These are phyloP conservation scores for Haplosporangium sp. DNA, from an alignment of 371 early-diverging fungal species.

Conservation along the genomic window DNA sequence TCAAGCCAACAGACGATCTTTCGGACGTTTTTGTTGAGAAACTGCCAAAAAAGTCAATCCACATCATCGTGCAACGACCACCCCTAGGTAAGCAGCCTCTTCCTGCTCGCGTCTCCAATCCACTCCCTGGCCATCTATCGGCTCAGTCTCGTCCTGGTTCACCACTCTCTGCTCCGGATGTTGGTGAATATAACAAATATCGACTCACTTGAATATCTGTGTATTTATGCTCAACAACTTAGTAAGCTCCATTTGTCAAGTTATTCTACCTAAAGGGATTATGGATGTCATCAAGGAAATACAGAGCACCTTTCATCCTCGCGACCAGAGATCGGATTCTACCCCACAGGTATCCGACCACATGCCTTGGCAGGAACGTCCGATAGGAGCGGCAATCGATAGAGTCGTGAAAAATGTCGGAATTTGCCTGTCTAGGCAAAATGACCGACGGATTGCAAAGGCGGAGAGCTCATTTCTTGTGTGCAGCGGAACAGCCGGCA, in stretches of 20 bases:
- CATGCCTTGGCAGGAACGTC: slow-evolving; percentile 26
- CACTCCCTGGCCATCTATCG: too few relatives aligned
- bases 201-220: neutral
- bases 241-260: neutral
- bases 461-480: slow-evolving; percentile 23
- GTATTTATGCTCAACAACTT: neutral
- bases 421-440: slow-evolving; percentile 8
- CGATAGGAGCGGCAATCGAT: slow-evolving; percentile 15
- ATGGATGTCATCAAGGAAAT: slow-evolving; percentile 23
- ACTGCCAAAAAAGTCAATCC: slow-evolving; percentile 10
- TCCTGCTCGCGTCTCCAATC: too few relatives aligned
- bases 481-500: slow-evolving; percentile 27
- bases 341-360: slow-evolving; percentile 1
- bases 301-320: slow-evolving; percentile 9
- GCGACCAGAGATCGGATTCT: neutral
- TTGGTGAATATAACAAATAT: slow-evolving; percentile 6
- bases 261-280: slow-evolving; percentile 6
- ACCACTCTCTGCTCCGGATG: neutral
- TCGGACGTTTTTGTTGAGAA: slow-evolving; percentile 10
- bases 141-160: slow-evolving; percentile 3
- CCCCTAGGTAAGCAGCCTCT: slow-evolving; percentile 28
- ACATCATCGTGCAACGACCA: slow-evolving; percentile 19
- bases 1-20: slow-evolving; percentile 4
- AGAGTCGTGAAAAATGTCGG: slow-evolving; percentile 11
- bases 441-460: slow-evolving; percentile 3